phyloP scores from a whole-genome alignment of 768 basidiomycete genomes.

The Stropharia rugosoannulata region DNA sequence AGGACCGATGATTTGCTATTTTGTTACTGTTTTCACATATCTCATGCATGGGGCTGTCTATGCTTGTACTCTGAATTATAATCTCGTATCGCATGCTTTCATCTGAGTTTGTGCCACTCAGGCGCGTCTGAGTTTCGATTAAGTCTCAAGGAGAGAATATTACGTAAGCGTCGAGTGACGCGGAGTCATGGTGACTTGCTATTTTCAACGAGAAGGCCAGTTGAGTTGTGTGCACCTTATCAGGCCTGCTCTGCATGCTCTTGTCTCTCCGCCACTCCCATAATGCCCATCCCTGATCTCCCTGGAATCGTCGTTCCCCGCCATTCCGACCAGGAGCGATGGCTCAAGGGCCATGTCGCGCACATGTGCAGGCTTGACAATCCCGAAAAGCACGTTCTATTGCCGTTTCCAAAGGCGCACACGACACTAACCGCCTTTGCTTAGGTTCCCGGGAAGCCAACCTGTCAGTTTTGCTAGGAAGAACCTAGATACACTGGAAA shows the following conservation, averaged over 20 bases:
- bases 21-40: constrained; percentile 14
- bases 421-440: constrained; percentile 16
- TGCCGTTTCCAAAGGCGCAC: constrained; percentile 1
- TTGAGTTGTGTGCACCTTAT: constrained; percentile 14
- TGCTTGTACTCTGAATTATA: constrained; percentile 14
- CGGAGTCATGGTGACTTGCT: constrained; percentile 3
- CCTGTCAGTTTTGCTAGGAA: constrained; percentile 83
- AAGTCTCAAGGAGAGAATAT: neutral
- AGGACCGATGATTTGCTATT: constrained; percentile 66
- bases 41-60: constrained; percentile 19
- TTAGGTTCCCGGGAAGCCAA: constrained; percentile 93
- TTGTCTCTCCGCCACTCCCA: constrained; percentile 17
- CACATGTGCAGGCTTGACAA: constrained; percentile 59
- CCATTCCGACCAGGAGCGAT: constrained; percentile 59
- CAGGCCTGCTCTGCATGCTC: constrained; percentile 18
- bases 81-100: constrained; percentile 10
- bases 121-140: neutral
- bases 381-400: constrained; percentile 52
- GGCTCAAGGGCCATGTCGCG: constrained; percentile 66
- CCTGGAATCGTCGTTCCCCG: constrained; percentile 60
- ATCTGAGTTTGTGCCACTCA: neutral
- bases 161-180: constrained; percentile 17
- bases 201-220: neutral
- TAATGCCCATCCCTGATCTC: constrained; percentile 67
- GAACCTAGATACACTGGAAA: constrained; percentile 76